phyloP scores from a whole-genome alignment of 2,329 filamentous ascomycete species.

The Calonectria fujianensis region DNA sequence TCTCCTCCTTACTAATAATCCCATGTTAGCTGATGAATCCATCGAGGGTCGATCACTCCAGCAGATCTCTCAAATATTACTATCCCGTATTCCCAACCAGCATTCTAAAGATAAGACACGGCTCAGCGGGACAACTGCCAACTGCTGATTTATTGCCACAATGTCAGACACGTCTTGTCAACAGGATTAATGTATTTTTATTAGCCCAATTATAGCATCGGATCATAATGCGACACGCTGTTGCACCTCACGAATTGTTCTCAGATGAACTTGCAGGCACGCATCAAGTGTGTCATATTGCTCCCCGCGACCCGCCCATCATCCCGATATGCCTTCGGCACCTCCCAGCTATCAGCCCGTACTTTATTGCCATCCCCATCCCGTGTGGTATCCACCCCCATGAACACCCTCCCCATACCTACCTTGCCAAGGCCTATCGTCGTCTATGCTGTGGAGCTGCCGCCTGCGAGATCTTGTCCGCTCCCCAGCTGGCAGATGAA shows the following conservation, averaged over 20 bases:
- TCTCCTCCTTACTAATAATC: neutral
- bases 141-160: neutral
- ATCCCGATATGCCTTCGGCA: neutral
- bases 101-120: neutral
- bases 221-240: neutral
- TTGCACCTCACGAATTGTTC: too few species aligned
- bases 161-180: neutral
- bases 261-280: neutral
- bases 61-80: neutral
- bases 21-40: neutral
- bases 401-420: neutral
- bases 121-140: neutral
- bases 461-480: neutral
- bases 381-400: neutral
- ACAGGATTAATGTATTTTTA: neutral
- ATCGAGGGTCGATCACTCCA: neutral
- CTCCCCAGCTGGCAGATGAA: neutral
- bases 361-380: neutral
- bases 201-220: neutral
- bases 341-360: neutral
- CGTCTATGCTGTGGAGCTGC: neutral
- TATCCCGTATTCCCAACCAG: neutral
- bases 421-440: neutral
- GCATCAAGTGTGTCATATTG: conserved; percentile 15
- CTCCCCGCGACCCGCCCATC: conserved; percentile 4